Evolutionary conservation across 768 basidiomycete species (phyloP), one percentile per base, ranked within the genome.

Genomic region (Boletellus ananiceps): DNA sequence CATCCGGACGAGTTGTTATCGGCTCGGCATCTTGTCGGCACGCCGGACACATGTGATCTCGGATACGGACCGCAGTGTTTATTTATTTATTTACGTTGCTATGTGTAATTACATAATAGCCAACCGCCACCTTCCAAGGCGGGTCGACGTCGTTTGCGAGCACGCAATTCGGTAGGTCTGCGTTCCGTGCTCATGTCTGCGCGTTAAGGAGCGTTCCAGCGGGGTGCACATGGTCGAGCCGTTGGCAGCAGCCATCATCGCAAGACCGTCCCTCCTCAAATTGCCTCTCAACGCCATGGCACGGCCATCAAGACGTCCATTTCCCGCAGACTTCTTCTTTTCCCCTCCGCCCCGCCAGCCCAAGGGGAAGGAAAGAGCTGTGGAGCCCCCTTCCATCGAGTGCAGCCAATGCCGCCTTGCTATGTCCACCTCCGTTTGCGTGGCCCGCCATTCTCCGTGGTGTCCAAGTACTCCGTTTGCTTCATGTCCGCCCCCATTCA

Each of bases 171-270:
- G 57, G 59, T 62, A 40, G 13, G 54, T 57, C 16, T 25, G 5
- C 33, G 35, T 27, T 41, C 8, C 35, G 8, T 18, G 23, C 9
- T n/a, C n/a, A n/a, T n/a, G n/a, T n/a, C n/a, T n/a, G n/a, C n/a
- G n/a, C 11, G 15, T 21, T 37, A 16, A 14, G 14, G 13, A 15
- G 12, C 21, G n/a, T 34, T 15, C 7, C 23, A 36, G 42, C 29
- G 40, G 27, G 27, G 55, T 65, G 69, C 69, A 68, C 72, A 84
- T 84, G 82, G 73, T 84, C 59, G 81, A 85, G 73, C 79, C 81
- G 60, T 69, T 84, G 56, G 75, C 77, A 50, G 72, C 77, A 38
- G 74, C 75, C 65, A 69, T 82, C 34, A 34, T 56, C 64, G 78
- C 66, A 74, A 72, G 65, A 48, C 53, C 64, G 35, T 53, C 57